Base-by-base conservation (phyloP, 2,329 filamentous ascomycete species). In the Harringtonia lauricola region DNA sequence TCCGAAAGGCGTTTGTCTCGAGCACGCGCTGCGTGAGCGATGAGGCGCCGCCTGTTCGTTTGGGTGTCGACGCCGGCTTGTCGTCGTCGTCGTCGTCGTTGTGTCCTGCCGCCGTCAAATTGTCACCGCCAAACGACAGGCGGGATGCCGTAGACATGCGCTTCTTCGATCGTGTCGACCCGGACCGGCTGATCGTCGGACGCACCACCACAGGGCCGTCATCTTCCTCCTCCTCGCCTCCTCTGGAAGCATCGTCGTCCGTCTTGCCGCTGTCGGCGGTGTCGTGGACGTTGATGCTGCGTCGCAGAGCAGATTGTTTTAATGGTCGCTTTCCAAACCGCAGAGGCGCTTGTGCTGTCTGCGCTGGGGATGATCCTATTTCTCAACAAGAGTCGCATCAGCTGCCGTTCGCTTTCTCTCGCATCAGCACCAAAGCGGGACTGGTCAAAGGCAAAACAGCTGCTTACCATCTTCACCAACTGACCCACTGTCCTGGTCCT, bases 41-140 rank as follows among this genome's bases (percentile, higher is more conserved):
- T 7, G 34, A 17, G 6, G 68, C 53, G 35, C 29, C 26, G 29
- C 15, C 13, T 28, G 28, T 34, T 10, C 39, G 17, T 19, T 76
- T 78, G 49, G 64, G 83, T 1, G 82, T 76, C 55, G 64, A 59
- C n/a, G 64, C 62, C 36, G 64, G 66, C 14, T 73, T 68, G 33
- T 70, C 68, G 19, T 70, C 67, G 38, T 36, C 44, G 22, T 40
- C 36, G 10, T 41, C 42, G 3, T 33, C 72, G 7, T 70, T 74
- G 39, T 71, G 67, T n/a, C n/a, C n/a, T n/a, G 24, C 24, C 24
- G 24, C 24, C 7, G 6, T 10, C 10, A 26, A 10, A 26, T 71
- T 73, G 7, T 67, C 68, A 46, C 72, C 70, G 17, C 81, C 86
- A 58, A 95, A 94, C 0, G 87, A 94, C 19, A 94, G 70, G 8